These are phyloP conservation scores for Ustilago sp. DNA, from an alignment of 1,284 basidiomycete genomes.

Conservation along the genomic window DNA sequence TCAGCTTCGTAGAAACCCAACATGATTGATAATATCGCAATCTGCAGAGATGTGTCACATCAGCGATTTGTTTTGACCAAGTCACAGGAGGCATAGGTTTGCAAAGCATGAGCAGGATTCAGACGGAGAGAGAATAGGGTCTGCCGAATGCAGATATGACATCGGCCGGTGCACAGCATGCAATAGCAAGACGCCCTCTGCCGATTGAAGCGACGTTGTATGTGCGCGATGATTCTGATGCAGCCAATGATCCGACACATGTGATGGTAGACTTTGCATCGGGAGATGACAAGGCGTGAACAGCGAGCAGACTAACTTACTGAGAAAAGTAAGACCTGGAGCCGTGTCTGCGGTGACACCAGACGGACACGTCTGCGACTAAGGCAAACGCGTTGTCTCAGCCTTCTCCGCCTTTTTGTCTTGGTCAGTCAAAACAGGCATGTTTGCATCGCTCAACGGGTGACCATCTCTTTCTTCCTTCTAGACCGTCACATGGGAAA, in stretches of 20 bases:
- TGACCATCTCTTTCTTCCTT: too few species aligned
- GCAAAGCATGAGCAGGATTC: too few species aligned
- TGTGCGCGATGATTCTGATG: too few species aligned
- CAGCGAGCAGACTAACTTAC: background rate
- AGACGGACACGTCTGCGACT: background rate
- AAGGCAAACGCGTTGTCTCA: conserved; percentile 3
- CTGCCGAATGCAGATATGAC: background rate
- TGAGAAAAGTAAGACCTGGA: background rate
- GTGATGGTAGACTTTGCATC: background rate
- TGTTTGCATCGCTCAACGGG: background rate
- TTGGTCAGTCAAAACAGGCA: background rate
- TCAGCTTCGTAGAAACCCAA: background rate
- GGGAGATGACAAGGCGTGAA: background rate
- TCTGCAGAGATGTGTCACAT: too few species aligned
- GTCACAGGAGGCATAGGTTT: too few species aligned
- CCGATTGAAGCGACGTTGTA: too few species aligned
- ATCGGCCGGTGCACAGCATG: background rate
- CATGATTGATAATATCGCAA: background rate
- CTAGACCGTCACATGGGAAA: too few species aligned
- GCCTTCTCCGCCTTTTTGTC: conserved; percentile 1
- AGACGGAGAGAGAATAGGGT: background rate
- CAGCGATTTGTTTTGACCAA: too few species aligned
- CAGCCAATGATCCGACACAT: too few species aligned
- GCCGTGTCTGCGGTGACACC: background rate
- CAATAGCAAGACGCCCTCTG: background rate